Base-by-base conservation (phyloP, 306 rosid genomes). In the Biancaea sappan region DNA sequence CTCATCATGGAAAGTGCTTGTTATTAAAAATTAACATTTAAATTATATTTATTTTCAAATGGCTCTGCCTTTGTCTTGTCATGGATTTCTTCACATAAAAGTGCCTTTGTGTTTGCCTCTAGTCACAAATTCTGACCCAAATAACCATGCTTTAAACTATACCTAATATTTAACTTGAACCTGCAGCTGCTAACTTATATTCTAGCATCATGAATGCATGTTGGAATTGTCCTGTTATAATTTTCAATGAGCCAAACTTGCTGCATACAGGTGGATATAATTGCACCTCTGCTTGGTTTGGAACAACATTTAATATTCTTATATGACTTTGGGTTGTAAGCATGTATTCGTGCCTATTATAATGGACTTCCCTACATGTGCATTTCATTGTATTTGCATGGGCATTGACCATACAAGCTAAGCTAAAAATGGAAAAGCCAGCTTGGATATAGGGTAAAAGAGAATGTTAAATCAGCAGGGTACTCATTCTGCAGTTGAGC, bases 251-350 rank as follows among this genome's bases (percentile, higher is more conserved):
- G 34, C 2, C 3, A 18, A 12, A 10, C 35, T 59, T 69, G 24
- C 59, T 69, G 40, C 43, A n/a, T 35, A 47, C 46, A 48, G 71
- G 71, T 74, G 35, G 71, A 24, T 62, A 63, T 19, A 61, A 61
- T 14, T 47, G 37, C 50, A 19, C 18, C 37, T 19, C 31, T 29
- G 2, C 35, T 76, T 66, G 24, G 66, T 43, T 77, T 59, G 70
- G 81, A 41, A 59, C 37, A 16, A 58, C 47, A 51, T 32, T 59
- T 64, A 76, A 32, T 41, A 4, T 14, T 57, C 59, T 76, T 11
- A 16, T 66, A 44, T 47, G 14, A 32, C 52, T 50, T 50, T 10
- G 11, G 56, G 26, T 18, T 50, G 56, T 19, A 50, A 50, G 56
- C 24, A 50, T 54, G n/a, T 25, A 29, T 34, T 35, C 35, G 40